Conservation (phyloP, 2,329 filamentous ascomycete genomes). For the Fusarium austroafricanum region DNA sequence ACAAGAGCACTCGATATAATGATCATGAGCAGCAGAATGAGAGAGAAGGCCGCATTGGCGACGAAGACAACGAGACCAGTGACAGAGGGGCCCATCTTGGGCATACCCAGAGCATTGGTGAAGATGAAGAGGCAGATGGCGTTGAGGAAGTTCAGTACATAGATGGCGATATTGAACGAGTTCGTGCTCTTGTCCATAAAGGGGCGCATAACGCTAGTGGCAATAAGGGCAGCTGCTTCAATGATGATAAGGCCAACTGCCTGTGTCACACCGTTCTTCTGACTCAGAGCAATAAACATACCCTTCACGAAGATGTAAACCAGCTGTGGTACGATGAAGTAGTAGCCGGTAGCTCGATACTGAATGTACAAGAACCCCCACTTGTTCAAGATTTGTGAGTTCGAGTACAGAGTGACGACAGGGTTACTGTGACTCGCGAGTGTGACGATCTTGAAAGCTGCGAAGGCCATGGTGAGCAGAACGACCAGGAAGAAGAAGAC, state of each 20-base stretch:
- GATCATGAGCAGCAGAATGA: slow-evolving; percentile 85
- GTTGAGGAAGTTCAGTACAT: slow-evolving; percentile 89
- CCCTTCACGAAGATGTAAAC: slow-evolving; percentile 84
- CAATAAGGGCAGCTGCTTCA: slow-evolving; percentile 81
- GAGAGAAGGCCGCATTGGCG: slow-evolving; percentile 83
- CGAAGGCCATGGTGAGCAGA: slow-evolving; percentile 81
- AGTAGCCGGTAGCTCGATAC: slow-evolving; percentile 94
- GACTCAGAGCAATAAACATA: slow-evolving; percentile 86
- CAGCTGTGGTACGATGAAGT: slow-evolving; percentile 86
- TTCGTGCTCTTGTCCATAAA: slow-evolving; percentile 99
- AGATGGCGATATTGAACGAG: slow-evolving; percentile 93
- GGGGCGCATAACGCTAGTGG: slow-evolving; percentile 81
- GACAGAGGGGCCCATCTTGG: slow-evolving; percentile 83
- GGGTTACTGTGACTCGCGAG: slow-evolving; percentile 96
- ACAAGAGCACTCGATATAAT: slow-evolving; percentile 69
- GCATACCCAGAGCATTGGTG: slow-evolving; percentile 85
- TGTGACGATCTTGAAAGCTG: slow-evolving; percentile 87
- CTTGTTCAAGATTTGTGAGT: slow-evolving; percentile 90
- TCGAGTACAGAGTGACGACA: slow-evolving; percentile 94
- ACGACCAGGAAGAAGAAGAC: slow-evolving; percentile 89
- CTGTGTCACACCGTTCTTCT: slow-evolving; percentile 78
- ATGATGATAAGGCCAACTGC: slow-evolving; percentile 85
- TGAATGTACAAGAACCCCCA: slow-evolving; percentile 98
- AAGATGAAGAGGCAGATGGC: slow-evolving; percentile 90
- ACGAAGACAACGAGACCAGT: slow-evolving; percentile 92